Evolutionary conservation across 2,329 filamentous ascomycete genomes (phyloP).

Genomic region (Penicillium occitanis): DNA sequence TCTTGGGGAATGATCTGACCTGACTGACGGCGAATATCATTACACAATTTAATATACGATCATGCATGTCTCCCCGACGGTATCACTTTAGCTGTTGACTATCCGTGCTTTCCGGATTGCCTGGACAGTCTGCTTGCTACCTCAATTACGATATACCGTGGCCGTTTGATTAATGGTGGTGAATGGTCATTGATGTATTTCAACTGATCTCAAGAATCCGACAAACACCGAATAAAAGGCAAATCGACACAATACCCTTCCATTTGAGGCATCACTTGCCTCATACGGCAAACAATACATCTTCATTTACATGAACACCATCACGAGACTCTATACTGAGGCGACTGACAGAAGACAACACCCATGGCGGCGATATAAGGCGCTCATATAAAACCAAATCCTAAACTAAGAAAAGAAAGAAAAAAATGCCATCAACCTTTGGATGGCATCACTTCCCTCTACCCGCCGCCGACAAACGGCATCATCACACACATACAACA

Average conservation of each 20-base stretch:
- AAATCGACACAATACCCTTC: neutral
- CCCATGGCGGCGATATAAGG: constrained; percentile 6
- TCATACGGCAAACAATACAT: neutral
- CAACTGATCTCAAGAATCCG: neutral
- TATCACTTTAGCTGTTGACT: neutral
- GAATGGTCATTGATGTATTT: neutral
- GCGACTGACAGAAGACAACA: neutral
- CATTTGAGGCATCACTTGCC: neutral
- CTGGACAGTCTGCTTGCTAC: neutral
- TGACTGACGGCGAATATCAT: too few species aligned
- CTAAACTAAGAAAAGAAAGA: neutral
- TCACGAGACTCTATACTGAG: neutral
- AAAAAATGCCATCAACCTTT: constrained; percentile 5
- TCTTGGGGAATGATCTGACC: too few species aligned
- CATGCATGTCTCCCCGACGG: neutral
- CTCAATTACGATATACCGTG: neutral
- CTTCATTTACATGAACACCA: neutral
- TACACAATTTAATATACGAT: neutral
- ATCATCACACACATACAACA: neutral
- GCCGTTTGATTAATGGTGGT: neutral
- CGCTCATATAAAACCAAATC: neutral
- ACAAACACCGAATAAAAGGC: neutral
- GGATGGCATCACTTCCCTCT: constrained; percentile 11
- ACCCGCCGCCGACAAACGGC: neutral
- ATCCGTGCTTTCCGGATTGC: neutral